Evolutionary conservation across 768 basidiomycete genomes (phyloP), one percentile per base, ranked within the genome.

Genomic region (Suillus fuscotomentosus): DNA sequence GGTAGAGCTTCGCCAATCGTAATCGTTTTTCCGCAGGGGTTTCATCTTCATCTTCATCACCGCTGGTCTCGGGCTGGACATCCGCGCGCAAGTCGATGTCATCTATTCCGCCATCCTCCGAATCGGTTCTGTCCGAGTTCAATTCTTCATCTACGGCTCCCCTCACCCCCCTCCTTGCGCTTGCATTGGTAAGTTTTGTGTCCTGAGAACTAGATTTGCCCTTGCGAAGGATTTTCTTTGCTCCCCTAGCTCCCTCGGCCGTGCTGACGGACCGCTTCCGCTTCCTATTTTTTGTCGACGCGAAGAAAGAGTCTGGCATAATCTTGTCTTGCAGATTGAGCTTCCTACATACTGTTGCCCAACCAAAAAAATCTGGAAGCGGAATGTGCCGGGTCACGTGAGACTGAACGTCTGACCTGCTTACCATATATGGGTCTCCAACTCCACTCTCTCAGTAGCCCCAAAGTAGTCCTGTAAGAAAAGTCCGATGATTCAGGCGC

Each of bases 11-110:
- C 5, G 97, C 96, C 45, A 99, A 79, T 64, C 97, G 80, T 22
- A 99, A 81, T 65, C 97, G 81, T 78, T 99, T 99, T 81, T 95
- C 88, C 0, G 94, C 95, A 2, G 95, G 93, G 5, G 95, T 97
- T 78, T 98, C 97, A 67, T 88, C 81, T 67, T 88, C 86, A 69
- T 95, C 89, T 70, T 97, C 95, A 48, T 95, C 94, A 7, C 86
- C 91, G 68, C 90, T 91, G 34, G 80, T 82, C 3, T 82, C 84
- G 17, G 77, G 82, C 66, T 88, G 88, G 34, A 80, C 77, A 64
- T 85, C 83, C 42, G 81, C 81, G 48, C 86, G 79, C 67, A 95
- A 77, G 72, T 96, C 92, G 80, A 95, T 83, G 72, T 90, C 88
- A 69, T 91, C 91, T 60, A 94, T 80, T 15, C 72, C 79, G 5